Evolutionary conservation across 805 yeast species (phyloP).

Genomic region (Schwanniomyces sp.): DNA sequence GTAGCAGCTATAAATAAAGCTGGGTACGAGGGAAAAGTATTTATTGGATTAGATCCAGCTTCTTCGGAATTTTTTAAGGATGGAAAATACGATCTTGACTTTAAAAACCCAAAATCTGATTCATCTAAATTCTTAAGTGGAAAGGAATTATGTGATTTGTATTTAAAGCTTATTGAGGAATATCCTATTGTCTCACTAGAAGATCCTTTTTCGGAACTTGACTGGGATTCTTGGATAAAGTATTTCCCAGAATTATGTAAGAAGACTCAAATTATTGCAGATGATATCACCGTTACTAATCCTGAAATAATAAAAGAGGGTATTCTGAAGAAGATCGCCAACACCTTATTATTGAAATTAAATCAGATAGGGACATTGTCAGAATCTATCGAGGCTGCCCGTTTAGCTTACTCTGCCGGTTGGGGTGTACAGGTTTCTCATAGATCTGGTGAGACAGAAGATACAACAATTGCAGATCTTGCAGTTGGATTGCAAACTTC

Average conservation of each 20-base stretch:
- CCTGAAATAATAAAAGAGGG: conserved; percentile 17
- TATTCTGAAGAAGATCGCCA: conserved; percentile 18
- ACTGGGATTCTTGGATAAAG: conserved; percentile 22
- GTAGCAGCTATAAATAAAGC: conserved; percentile 15
- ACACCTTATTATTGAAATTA: conserved; percentile 19
- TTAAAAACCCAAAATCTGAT: conserved; percentile 19
- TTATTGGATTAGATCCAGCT: conserved; percentile 21
- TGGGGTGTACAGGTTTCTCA: conserved; percentile 24
- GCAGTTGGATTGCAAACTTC: conserved; percentile 21
- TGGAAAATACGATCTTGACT: conserved; percentile 19
- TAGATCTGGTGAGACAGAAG: conserved; percentile 25
- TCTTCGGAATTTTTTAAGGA: conserved; percentile 20
- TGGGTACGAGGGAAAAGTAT: conserved; percentile 16
- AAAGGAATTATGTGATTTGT: conserved; percentile 16
- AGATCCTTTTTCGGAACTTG: conserved; percentile 23
- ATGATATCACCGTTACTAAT: conserved; percentile 24
- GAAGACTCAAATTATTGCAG: conserved; percentile 17
- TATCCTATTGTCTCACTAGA: conserved; percentile 22
- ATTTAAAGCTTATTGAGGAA: conserved; percentile 13
- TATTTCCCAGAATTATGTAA: conserved; percentile 11
- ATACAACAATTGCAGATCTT: conserved; percentile 20
- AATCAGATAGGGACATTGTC: conserved; percentile 22
- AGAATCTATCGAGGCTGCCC: conserved; percentile 18
- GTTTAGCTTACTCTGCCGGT: conserved; percentile 12
- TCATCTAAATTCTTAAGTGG: conserved; percentile 16